These are phyloP conservation scores for Calocera viscosa DNA, from an alignment of 768 basidiomycete species.

Conservation along the genomic window DNA sequence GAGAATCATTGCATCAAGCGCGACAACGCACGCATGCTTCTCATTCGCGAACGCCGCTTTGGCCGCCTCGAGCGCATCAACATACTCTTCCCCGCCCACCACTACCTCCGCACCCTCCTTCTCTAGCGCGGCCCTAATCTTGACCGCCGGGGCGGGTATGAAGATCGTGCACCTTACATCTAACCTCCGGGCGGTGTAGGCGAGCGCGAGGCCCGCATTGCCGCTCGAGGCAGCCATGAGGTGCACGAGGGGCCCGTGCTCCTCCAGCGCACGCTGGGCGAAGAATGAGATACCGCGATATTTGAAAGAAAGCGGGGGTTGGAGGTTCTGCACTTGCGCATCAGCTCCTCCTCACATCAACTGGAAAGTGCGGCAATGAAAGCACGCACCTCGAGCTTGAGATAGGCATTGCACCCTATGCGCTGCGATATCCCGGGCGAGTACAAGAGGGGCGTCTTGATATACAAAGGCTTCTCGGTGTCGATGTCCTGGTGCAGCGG, in stretches of 20 bases:
- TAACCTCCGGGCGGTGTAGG: slow-evolving; percentile 46
- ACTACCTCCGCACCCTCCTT: slow-evolving; percentile 46
- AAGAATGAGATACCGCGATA: slow-evolving; percentile 58
- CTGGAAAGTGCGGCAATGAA: background rate
- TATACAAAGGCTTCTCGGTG: slow-evolving; percentile 32
- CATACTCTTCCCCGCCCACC: slow-evolving; percentile 46
- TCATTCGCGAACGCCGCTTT: slow-evolving; percentile 34
- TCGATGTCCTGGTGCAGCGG: background rate
- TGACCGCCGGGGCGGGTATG: slow-evolving; percentile 37
- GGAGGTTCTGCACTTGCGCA: slow-evolving; percentile 34
- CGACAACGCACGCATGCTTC: slow-evolving; percentile 39
- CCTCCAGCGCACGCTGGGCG: slow-evolving; percentile 38
- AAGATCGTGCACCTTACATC: slow-evolving; percentile 52
- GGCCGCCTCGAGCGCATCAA: slow-evolving; percentile 44
- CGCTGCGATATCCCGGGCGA: slow-evolving; percentile 48
- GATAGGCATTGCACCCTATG: slow-evolving; percentile 44
- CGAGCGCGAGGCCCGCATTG: slow-evolving; percentile 64
- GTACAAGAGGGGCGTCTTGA: slow-evolving; percentile 51
- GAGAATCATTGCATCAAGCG: background rate
- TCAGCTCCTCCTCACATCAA: background rate
- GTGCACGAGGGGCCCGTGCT: slow-evolving; percentile 46
- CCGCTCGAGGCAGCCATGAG: slow-evolving; percentile 52
- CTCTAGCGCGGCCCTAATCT: slow-evolving; percentile 26
- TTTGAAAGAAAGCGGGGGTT: slow-evolving; percentile 66
- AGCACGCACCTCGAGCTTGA: slow-evolving; percentile 46